These are phyloP conservation scores for Sporothrix pseudoabietina DNA, from an alignment of 2,329 filamentous ascomycete genomes.

Conservation along the genomic window DNA sequence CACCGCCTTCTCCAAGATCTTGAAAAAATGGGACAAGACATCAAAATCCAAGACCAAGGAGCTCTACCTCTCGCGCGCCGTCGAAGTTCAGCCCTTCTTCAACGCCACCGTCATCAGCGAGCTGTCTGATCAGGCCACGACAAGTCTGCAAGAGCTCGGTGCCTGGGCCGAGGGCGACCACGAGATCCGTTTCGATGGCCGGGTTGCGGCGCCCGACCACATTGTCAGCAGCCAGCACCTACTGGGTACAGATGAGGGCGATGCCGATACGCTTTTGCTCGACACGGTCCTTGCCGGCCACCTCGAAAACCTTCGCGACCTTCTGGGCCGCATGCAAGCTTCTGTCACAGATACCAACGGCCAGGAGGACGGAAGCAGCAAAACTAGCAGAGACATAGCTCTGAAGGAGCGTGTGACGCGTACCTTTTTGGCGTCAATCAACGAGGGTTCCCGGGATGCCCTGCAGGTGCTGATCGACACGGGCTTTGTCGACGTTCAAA, in stretches of 20 bases:
- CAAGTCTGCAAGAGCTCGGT: slow-evolving; percentile 89
- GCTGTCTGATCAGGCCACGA: slow-evolving; percentile 93
- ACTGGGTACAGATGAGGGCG: slow-evolving; percentile 78
- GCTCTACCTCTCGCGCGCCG: slow-evolving; percentile 89
- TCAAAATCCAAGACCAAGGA: slow-evolving; percentile 99
- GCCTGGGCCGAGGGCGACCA: slow-evolving; percentile 97
- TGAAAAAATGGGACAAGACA: slow-evolving; percentile 99
- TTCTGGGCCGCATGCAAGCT: slow-evolving; percentile 71
- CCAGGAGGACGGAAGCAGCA: slow-evolving; percentile 35
- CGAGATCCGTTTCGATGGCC: slow-evolving; percentile 69
- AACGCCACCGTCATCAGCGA: slow-evolving; percentile 96
- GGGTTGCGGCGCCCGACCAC: slow-evolving; percentile 52
- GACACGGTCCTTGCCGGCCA: slow-evolving; percentile 86
- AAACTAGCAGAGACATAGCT: slow-evolving; percentile 52
- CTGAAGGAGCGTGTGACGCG: slow-evolving; percentile 78
- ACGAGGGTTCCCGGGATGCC: slow-evolving; percentile 77
- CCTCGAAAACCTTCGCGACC: slow-evolving; percentile 73
- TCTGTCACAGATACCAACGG: slow-evolving; percentile 57
- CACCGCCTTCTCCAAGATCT: slow-evolving; percentile 95
- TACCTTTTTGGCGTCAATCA: slow-evolving; percentile 86
- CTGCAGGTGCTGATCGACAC: slow-evolving; percentile 78
- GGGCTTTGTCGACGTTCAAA: slow-evolving; percentile 81
- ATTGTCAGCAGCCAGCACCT: slow-evolving; percentile 67
- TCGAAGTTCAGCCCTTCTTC: slow-evolving; percentile 98
- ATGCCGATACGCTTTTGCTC: slow-evolving; percentile 83